Evolutionary conservation across 2,329 filamentous ascomycete species (phyloP).

Genomic region (Alternaria ventricosa): DNA sequence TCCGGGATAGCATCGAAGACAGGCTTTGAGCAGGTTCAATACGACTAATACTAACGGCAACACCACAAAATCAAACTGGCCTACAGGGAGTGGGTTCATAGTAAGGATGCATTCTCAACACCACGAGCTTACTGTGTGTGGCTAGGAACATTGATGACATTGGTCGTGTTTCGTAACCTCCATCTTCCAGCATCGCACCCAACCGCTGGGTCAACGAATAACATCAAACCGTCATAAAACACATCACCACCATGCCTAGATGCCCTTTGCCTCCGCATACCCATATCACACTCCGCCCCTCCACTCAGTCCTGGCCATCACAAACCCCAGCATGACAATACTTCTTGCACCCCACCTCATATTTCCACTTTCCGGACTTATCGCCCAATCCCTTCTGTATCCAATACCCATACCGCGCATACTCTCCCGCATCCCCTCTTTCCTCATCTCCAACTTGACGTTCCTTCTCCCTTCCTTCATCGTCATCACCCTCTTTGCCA

Average conservation of each 20-base stretch:
- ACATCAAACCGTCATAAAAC: background rate
- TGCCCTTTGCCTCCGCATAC: background rate
- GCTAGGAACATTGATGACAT: no score
- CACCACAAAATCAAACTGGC: no score
- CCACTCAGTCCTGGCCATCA: constrained; percentile 3
- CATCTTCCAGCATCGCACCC: background rate
- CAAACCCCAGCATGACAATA: constrained; percentile 24
- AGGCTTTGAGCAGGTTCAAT: no score
- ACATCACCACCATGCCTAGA: background rate
- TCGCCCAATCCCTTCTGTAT: background rate
- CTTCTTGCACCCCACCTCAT: constrained; percentile 17
- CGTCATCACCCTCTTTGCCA: background rate
- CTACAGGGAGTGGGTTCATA: no score
- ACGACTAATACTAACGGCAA: no score
- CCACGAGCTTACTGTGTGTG: no score
- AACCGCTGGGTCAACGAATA: background rate
- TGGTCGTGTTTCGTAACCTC: background rate
- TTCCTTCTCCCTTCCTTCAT: background rate
- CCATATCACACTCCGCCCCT: background rate
- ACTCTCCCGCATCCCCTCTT: background rate
- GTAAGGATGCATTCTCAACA: no score
- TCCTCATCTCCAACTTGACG: background rate
- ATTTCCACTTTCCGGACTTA: background rate
- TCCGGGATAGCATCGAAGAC: no score
- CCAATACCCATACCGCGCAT: background rate